Conservation (phyloP, 2,329 filamentous ascomycete genomes). For the Aspergillus piperis region DNA sequence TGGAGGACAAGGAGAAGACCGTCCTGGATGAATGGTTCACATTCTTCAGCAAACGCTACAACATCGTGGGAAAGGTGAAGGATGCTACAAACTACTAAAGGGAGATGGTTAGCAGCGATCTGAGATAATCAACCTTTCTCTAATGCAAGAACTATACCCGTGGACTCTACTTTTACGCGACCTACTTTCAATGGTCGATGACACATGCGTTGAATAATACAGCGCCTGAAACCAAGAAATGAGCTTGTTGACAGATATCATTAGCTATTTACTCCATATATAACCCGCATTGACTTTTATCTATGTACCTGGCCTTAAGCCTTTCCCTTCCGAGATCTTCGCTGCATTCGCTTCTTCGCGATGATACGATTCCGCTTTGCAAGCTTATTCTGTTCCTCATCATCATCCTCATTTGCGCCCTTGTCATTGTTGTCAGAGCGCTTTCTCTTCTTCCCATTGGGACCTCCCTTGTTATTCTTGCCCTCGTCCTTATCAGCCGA, state of each 20-base stretch:
- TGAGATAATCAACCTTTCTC: constrained; percentile 3
- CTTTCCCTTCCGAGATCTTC: constrained; percentile 60
- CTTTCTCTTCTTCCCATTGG: constrained; percentile 37
- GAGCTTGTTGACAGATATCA: constrained; percentile 6
- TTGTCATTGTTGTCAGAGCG: constrained; percentile 28
- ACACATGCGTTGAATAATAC: neutral
- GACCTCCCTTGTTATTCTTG: constrained; percentile 16
- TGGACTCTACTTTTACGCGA: neutral
- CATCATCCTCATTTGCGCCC: constrained; percentile 24
- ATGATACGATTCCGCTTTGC: constrained; percentile 75
- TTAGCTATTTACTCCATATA: constrained; percentile 10
- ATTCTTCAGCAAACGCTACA: constrained; percentile 97
- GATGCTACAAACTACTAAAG: constrained; percentile 39
- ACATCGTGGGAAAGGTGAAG: constrained; percentile 60
- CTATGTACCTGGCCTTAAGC: constrained; percentile 16
- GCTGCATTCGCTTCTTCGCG: constrained; percentile 76
- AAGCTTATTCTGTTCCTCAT: constrained; percentile 54
- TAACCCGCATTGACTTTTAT: constrained; percentile 12
- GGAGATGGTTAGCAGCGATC: neutral
- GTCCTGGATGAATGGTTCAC: constrained; percentile 89
- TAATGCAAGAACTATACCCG: constrained; percentile 7
- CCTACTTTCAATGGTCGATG: too few species aligned
- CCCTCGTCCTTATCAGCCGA: constrained; percentile 24
- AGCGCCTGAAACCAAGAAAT: neutral
- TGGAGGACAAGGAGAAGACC: constrained; percentile 81